Evolutionary conservation across 805 yeast species (phyloP).

Genomic region (Pichia nanzhaoensis): DNA sequence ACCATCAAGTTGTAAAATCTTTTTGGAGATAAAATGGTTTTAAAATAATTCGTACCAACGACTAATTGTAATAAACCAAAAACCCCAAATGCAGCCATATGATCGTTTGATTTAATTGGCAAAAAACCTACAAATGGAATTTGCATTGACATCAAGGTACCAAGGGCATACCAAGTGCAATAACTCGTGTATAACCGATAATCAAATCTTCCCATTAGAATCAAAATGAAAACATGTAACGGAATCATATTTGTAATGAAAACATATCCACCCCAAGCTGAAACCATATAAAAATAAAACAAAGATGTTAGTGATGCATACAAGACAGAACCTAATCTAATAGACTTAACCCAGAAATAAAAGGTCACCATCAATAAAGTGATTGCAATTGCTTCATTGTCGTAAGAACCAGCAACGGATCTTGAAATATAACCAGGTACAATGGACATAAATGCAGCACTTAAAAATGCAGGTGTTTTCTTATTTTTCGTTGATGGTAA

Average conservation of each 20-base stretch:
- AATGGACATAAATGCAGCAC: conserved; percentile 93
- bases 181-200: conserved; percentile 82
- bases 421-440: conserved; percentile 98
- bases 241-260: conserved; percentile 97
- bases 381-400: conserved; percentile 98
- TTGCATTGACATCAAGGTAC: conserved; percentile 98
- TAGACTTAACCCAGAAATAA: conserved; percentile 90
- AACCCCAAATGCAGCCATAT: conserved; percentile 96
- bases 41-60: conserved; percentile 76
- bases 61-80: conserved; percentile 92
- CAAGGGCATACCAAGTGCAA: conserved; percentile 94
- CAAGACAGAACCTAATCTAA: conserved; percentile 82
- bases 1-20: conserved; percentile 67
- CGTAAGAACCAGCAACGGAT: conserved; percentile 98
- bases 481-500: conserved; percentile 19
- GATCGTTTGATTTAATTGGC: conserved; percentile 96
- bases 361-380: conserved; percentile 93
- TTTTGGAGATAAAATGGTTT: conserved; percentile 59
- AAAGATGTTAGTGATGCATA: conserved; percentile 80
- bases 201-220: conserved; percentile 91
- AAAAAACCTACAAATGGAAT: conserved; percentile 97
- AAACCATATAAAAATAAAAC: conserved; percentile 95
- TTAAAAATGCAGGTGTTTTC: conserved; percentile 74
- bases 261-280: conserved; percentile 99
- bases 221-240: conserved; percentile 81